phyloP scores from a whole-genome alignment of 768 basidiomycete genomes.

The Mycena belliarum region DNA sequence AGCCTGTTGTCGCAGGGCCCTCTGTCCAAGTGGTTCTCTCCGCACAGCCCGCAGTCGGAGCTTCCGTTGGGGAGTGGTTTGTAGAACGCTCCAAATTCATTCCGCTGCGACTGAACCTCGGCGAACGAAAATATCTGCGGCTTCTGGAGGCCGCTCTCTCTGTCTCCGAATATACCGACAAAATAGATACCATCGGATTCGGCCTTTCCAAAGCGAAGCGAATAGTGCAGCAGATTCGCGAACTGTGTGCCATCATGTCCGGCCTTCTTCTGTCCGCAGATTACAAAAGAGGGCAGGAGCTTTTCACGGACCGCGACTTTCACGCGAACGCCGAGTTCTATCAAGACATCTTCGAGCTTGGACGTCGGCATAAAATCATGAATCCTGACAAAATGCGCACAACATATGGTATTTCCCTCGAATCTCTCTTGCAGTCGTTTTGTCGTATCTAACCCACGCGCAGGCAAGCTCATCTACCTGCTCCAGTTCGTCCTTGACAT shows the following conservation, averaged over 20 bases:
- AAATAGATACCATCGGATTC: constrained; percentile 81
- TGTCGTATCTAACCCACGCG: too few species aligned
- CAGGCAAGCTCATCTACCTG: constrained; percentile 53
- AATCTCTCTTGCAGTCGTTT: too few species aligned
- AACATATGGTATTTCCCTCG: constrained; percentile 65
- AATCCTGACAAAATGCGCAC: constrained; percentile 91
- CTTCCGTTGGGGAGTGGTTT: constrained; percentile 81
- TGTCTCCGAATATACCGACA: constrained; percentile 89
- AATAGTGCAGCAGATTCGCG: constrained; percentile 83
- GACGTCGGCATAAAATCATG: constrained; percentile 87
- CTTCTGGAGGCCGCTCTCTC: constrained; percentile 82
- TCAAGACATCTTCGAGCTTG: constrained; percentile 78
- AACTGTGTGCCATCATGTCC: constrained; percentile 86
- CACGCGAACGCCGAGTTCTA: constrained; percentile 79
- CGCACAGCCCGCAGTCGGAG: constrained; percentile 60
- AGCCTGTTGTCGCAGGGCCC: constrained; percentile 36
- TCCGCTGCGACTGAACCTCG: constrained; percentile 71
- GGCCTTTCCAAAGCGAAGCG: constrained; percentile 83
- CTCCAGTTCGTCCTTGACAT: constrained; percentile 54
- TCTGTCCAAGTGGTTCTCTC: constrained; percentile 41
- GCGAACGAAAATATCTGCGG: constrained; percentile 82
- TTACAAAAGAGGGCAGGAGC: constrained; percentile 86
- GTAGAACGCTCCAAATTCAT: constrained; percentile 80
- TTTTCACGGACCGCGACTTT: constrained; percentile 82
- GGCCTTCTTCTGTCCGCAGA: constrained; percentile 81